A percentile compares a stretch with the other conserved stretches of the same genome.
Evolutionary conservation across 371 early-diverging fungal species (phyloP).

Genomic region (Syncephalastrum sp.): DNA sequence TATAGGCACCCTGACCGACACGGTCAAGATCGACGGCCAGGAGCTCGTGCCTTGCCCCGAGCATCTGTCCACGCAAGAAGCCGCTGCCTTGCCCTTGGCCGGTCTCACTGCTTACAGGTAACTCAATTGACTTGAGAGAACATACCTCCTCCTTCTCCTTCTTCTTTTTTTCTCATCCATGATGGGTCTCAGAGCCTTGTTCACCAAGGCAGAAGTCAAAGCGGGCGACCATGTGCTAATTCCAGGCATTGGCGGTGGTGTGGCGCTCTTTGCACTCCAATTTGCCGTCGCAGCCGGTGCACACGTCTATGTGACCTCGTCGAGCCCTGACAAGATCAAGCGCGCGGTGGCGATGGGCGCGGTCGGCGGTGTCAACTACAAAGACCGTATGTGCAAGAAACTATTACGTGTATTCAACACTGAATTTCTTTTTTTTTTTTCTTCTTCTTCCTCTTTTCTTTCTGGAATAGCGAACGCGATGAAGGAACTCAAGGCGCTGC

Average conservation of each 20-base stretch:
- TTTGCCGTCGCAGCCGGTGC: conserved; percentile 71
- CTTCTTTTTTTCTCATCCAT: background rate
- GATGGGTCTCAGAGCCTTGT: conserved; percentile 37
- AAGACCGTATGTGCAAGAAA: conserved; percentile 42
- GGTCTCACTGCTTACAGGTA: conserved; percentile 68
- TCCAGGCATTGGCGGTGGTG: conserved; percentile 79
- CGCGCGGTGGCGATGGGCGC: conserved; percentile 66
- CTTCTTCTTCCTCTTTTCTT: background rate
- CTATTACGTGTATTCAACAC: background rate
- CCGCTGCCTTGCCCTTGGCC: conserved; percentile 70
- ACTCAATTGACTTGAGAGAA: background rate
- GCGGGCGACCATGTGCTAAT: conserved; percentile 64
- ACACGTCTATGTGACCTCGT: conserved; percentile 72
- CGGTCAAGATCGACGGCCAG: conserved; percentile 42
- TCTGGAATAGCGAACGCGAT: conserved; percentile 47
- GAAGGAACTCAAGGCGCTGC: conserved; percentile 41
- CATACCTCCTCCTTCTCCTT: too few species aligned
- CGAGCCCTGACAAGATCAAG: conserved; percentile 60
- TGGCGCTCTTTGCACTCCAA: conserved; percentile 67
- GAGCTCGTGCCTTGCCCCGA: conserved; percentile 56
- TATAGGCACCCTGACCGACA: conserved; percentile 62
- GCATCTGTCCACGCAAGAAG: conserved; percentile 62
- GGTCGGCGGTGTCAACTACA: conserved; percentile 70
- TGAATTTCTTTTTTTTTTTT: background rate
- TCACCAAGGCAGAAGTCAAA: conserved; percentile 58